Evolutionary conservation across 2,329 filamentous ascomycete genomes (phyloP).

Genomic region (Calonectria hawksworthii): DNA sequence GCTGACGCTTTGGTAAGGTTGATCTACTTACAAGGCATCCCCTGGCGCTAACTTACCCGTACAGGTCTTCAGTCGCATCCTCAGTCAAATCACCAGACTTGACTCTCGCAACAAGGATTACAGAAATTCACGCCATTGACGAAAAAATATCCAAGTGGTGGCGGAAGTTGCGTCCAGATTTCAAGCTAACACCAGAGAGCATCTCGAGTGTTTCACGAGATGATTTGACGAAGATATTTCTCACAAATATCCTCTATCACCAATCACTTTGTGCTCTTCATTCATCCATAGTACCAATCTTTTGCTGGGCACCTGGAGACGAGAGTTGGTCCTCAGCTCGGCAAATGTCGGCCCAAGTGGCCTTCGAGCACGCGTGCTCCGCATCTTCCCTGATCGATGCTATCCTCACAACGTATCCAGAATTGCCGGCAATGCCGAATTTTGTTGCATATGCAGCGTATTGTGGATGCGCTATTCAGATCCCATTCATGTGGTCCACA

Average conservation of each 20-base stretch:
- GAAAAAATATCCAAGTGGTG: constrained; percentile 28
- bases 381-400: constrained; percentile 28
- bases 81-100: constrained; percentile 1
- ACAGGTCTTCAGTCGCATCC: constrained; percentile 25
- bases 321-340: constrained; percentile 24
- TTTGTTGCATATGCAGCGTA: constrained; percentile 40
- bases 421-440: constrained; percentile 24
- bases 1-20: constrained; percentile 26
- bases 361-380: constrained; percentile 37
- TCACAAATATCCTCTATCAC: constrained; percentile 33
- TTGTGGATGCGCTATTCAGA: constrained; percentile 39
- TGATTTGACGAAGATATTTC: constrained; percentile 13
- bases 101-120: background rate
- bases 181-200: constrained; percentile 14
- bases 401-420: background rate
- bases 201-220: background rate
- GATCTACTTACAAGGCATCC: too few species aligned
- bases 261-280: constrained; percentile 39
- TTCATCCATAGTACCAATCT: constrained; percentile 40
- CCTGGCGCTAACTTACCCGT: background rate
- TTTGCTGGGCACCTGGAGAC: constrained; percentile 33
- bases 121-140: constrained; percentile 17
- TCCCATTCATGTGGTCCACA: constrained; percentile 41
- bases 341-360: constrained; percentile 39
- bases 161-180: background rate